Conservation (phyloP, 2,329 filamentous ascomycete genomes). For the Penicillium aurantiogriseum region DNA sequence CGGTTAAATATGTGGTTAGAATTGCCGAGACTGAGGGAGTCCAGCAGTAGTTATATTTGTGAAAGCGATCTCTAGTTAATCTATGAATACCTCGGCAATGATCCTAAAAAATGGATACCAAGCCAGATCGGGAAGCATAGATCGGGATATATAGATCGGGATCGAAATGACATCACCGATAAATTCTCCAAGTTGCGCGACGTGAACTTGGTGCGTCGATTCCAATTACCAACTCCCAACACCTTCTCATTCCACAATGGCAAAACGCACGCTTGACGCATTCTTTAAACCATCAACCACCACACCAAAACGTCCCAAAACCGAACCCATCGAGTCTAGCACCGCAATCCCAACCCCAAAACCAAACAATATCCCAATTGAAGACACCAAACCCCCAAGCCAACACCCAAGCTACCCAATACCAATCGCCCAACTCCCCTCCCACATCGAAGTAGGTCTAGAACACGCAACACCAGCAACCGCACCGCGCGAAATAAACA, state of each 20-base stretch:
- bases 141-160: conserved; percentile 14
- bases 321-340: conserved; percentile 14
- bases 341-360: background rate
- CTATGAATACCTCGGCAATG: background rate
- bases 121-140: conserved; percentile 10
- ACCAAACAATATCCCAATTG: background rate
- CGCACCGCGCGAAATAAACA: conserved; percentile 57
- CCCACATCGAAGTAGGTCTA: conserved; percentile 32
- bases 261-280: conserved; percentile 64
- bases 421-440: conserved; percentile 50
- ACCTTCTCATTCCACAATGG: conserved; percentile 22
- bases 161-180: conserved; percentile 18
- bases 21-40: conserved; percentile 50
- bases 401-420: conserved; percentile 55
- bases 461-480: conserved; percentile 47
- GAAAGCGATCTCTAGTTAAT: background rate
- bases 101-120: background rate
- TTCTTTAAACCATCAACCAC: conserved; percentile 61
- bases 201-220: background rate
- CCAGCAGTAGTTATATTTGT: background rate
- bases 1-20: conserved; percentile 62
- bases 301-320: conserved; percentile 39
- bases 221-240: background rate
- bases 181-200: background rate
- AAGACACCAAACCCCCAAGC: conserved; percentile 27